Evolutionary conservation across 2,329 filamentous ascomycete genomes (phyloP), one percentile per base, ranked within the genome.

Genomic region (Colletotrichum sp.): DNA sequence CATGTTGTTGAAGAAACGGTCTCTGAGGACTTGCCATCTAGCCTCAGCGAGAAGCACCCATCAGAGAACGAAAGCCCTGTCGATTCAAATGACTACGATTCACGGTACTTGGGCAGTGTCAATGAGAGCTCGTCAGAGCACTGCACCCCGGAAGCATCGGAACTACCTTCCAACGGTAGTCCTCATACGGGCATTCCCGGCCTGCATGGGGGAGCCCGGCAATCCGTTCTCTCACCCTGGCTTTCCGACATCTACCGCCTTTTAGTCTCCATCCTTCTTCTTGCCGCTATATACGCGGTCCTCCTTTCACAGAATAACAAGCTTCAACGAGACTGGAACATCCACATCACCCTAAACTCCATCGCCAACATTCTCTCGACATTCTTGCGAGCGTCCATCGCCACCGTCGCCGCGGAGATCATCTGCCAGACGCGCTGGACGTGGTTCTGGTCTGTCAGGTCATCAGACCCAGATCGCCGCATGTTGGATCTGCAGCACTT

Each of bases 131-230:
- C 43, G 43, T 21, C 43, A 21, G 43, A 48, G 10, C 10, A 21
- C n/a, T 1, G n/a, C 10, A 4, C 43, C 43, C 10, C 43, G 43
- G 43, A 48, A 48, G 43, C 43, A 48, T 48, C n/a, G 43, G 43
- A n/a, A 48, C 43, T n/a, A 1, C n/a, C 18, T 6, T 2, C 18
- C 1, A 21, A 21, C 2, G n/a, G 10, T 1, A 21, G 6, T 48
- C 10, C n/a, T 21, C n/a, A 13, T 12, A 48, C n/a, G 9, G 10
- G 10, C 1, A 48, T 21, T 3, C 5, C n/a, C 15, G n/a, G 43
- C n/a, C 10, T 48, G 5, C n/a, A 48, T n/a, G 10, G 2, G 15
- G n/a, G 43, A 48, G 43, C n/a, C 43, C n/a, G 10, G 6, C 43
- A 48, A 48, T 48, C 43, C 0, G 6, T 48, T 21, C n/a, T 48